Percentiles rank a stretch among this genome's conserved stretches.
These are phyloP conservation scores for Plasmodium sp. DNA, from an alignment of 169 alveolate genomes.

Conservation along the genomic window DNA sequence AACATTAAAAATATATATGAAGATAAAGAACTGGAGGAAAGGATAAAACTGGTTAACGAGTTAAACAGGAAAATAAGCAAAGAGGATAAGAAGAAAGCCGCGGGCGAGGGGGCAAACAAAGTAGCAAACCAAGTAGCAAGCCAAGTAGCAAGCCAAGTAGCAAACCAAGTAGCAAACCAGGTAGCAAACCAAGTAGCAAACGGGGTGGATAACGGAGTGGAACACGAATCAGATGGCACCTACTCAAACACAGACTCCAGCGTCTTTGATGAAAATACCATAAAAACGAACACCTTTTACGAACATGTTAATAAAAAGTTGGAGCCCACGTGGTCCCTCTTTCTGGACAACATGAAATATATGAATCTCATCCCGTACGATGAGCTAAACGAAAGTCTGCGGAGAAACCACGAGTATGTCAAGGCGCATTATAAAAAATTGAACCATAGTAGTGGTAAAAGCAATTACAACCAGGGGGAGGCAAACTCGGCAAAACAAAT, in stretches of 20 bases:
- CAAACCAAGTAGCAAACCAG: background rate
- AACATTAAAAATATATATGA: slow-evolving; percentile 26
- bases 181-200: background rate
- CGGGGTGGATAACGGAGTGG: background rate
- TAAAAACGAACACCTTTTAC: slow-evolving; percentile 18
- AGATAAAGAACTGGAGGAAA: slow-evolving; percentile 37
- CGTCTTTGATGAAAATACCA: slow-evolving; percentile 31
- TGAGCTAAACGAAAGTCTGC: slow-evolving; percentile 32
- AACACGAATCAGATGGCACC: slow-evolving; percentile 7
- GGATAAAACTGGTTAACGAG: slow-evolving; percentile 48
- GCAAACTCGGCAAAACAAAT: background rate
- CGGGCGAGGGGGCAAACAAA: background rate
- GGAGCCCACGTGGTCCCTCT: slow-evolving; percentile 66
- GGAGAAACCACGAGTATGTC: slow-evolving; percentile 29
- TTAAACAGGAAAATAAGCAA: slow-evolving; percentile 35
- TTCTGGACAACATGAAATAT: slow-evolving; percentile 41
- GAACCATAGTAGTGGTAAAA: background rate
- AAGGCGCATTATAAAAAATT: slow-evolving; percentile 15
- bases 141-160: background rate
- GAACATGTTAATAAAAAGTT: slow-evolving; percentile 68
- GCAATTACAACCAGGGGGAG: background rate
- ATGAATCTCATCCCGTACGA: slow-evolving; percentile 68
- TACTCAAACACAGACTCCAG: slow-evolving; percentile 62
- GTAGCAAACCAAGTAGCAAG: background rate
- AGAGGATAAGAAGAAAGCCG: background rate